Percentiles rank a stretch among this genome's conserved stretches.
These are phyloP conservation scores for Coniochaeta sp. DNA, from an alignment of 2,329 filamentous ascomycete genomes.

Conservation along the genomic window DNA sequence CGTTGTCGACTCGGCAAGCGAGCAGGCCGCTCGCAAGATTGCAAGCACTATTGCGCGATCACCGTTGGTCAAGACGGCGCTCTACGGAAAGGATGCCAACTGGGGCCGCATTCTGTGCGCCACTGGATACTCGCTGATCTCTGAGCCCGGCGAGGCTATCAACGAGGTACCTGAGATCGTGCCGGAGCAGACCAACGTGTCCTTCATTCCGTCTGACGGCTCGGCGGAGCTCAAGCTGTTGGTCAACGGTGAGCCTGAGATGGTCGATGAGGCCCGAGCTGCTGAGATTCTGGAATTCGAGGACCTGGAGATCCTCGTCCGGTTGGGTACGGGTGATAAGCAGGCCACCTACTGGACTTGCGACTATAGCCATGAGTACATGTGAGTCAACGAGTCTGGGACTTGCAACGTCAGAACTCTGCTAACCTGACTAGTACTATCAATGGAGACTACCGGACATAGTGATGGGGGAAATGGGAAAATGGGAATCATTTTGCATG, in stretches of 20 bases:
- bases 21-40: slow-evolving; percentile 67
- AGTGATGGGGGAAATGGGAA: not conserved
- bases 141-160: slow-evolving; percentile 47
- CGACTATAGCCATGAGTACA: slow-evolving; percentile 79
- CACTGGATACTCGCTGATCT: slow-evolving; percentile 70
- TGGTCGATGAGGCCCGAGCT: slow-evolving; percentile 69
- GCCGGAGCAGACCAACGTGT: slow-evolving; percentile 67
- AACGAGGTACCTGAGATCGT: slow-evolving; percentile 58
- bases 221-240: slow-evolving; percentile 68
- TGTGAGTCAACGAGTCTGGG: slow-evolving; percentile 23
- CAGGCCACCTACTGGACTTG: slow-evolving; percentile 78
- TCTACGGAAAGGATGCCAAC: slow-evolving; percentile 96
- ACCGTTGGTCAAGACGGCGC: slow-evolving; percentile 90
- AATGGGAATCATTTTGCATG: not conserved
- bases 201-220: slow-evolving; percentile 73
- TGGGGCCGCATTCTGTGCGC: slow-evolving; percentile 97
- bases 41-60: slow-evolving; percentile 85
- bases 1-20: slow-evolving; percentile 65
- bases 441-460: slow-evolving; percentile 63
- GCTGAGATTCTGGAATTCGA: slow-evolving; percentile 71
- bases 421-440: slow-evolving; percentile 38
- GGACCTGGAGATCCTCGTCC: slow-evolving; percentile 72
- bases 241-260: slow-evolving; percentile 72
- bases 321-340: slow-evolving; percentile 60
- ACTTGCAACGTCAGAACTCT: not conserved